phyloP scores from a whole-genome alignment of 2,329 filamentous ascomycete genomes.

The Aspergillus sp. region DNA sequence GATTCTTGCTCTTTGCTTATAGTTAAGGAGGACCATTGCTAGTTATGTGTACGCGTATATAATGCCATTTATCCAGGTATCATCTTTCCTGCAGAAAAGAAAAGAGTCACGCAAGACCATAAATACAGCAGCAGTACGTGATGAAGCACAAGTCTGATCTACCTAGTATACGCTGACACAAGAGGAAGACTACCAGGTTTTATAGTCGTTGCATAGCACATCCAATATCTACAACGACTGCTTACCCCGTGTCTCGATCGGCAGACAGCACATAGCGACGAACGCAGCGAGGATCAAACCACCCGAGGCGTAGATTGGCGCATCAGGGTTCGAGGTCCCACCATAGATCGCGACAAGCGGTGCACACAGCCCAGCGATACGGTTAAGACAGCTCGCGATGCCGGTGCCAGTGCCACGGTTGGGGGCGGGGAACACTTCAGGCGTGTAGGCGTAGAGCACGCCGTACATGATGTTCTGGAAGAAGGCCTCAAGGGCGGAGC shows the following conservation, averaged over 20 bases:
- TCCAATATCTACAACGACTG: slow-evolving; percentile 32
- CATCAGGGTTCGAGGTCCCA: slow-evolving; percentile 34
- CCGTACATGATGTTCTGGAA: slow-evolving; percentile 59
- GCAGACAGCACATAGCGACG: slow-evolving; percentile 44
- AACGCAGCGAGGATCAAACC: slow-evolving; percentile 45
- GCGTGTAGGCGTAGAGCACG: slow-evolving; percentile 58
- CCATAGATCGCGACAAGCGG: slow-evolving; percentile 46
- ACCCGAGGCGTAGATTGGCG: slow-evolving; percentile 46
- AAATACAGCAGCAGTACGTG: neutral
- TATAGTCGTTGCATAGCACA: neutral
- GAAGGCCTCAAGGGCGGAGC: slow-evolving; percentile 54
- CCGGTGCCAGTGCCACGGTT: slow-evolving; percentile 55
- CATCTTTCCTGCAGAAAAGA: neutral
- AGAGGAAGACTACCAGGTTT: neutral
- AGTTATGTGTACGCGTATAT: too few relatives aligned
- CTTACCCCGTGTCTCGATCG: slow-evolving; percentile 47
- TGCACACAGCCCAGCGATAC: slow-evolving; percentile 44
- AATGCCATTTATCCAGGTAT: too few relatives aligned
- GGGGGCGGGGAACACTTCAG: slow-evolving; percentile 57
- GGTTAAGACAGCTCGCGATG: slow-evolving; percentile 45
- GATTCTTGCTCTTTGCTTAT: too few relatives aligned
- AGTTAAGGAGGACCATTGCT: too few relatives aligned
- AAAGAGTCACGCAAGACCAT: neutral
- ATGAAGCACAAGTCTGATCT: neutral
- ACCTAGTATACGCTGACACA: neutral